Percentiles rank a stretch among this genome's conserved stretches.
phyloP scores from a whole-genome alignment of 306 rosid genomes.

The Vigna radiata region DNA sequence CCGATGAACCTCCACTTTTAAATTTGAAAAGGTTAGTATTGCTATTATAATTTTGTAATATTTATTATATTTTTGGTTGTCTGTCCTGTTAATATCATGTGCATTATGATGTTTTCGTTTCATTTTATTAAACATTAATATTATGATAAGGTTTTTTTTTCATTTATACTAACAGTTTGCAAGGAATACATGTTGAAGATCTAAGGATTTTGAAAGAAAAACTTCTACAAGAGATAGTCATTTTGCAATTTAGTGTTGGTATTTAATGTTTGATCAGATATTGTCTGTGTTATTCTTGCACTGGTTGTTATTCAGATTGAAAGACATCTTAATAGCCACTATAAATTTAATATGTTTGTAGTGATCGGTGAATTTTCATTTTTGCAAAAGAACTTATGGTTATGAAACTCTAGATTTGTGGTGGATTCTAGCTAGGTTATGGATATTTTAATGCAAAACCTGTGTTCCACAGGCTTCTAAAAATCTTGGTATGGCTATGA shows the following conservation, averaged over 20 bases:
- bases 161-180: constrained; percentile 66
- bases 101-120: constrained; percentile 17
- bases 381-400: constrained; percentile 38
- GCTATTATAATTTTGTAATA: neutral
- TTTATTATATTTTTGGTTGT: constrained; percentile 30
- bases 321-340: constrained; percentile 29
- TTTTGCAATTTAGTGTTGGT: constrained; percentile 24
- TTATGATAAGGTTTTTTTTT: constrained; percentile 23
- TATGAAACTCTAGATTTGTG: constrained; percentile 44
- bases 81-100: constrained; percentile 24
- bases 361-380: constrained; percentile 31
- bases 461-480: constrained; percentile 83
- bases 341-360: constrained; percentile 3
- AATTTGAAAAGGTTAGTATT: constrained; percentile 75
- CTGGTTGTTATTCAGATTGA: constrained; percentile 20
- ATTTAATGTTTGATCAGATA: constrained; percentile 37
- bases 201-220: constrained; percentile 77
- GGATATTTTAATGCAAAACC: constrained; percentile 42
- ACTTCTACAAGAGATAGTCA: constrained; percentile 86
- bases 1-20: constrained; percentile 98
- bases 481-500: constrained; percentile 99
- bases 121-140: constrained; percentile 30
- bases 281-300: constrained; percentile 36
- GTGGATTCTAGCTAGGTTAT: constrained; percentile 36
- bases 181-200: constrained; percentile 70